Base-by-base conservation (phyloP, 768 basidiomycete species). In the Boletus rubescentipes region DNA sequence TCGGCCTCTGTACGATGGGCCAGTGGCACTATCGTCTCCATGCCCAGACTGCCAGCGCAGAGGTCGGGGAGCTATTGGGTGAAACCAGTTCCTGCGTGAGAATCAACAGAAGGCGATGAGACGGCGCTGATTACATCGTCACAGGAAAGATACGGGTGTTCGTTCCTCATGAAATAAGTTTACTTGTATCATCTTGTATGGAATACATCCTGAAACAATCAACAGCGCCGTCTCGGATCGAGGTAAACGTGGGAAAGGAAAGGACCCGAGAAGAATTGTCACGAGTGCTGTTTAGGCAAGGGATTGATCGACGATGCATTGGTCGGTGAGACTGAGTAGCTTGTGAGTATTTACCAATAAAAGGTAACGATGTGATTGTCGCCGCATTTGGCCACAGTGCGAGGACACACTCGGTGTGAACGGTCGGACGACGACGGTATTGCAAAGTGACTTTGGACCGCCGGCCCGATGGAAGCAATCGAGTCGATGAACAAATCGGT, bases 391-490 rank as follows among this genome's bases (percentile, higher is more conserved):
- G n/a, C n/a, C n/a, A n/a, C n/a, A 26, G 26, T 26, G 26, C 26
- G 6, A 26, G 6, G 26, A 26, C 26, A 26, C 26, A 26, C 26
- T 26, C 6, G 26, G 26, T 6, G 26, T 26, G 26, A 26, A 6
- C 26, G 26, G n/a, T n/a, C n/a, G n/a, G n/a, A n/a, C n/a, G n/a
- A n/a, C n/a, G n/a, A n/a, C n/a, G 26, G 26, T 49, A 18, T 42
- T 39, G 48, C 16, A 52, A 31, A 41, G 47, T 46, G 43, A 40
- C 46, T 20, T 40, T 20, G 14, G 11, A 50, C 38, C 48, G 39
- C 37, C 52, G 53, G 46, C n/a, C n/a, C n/a, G 44, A 46, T 55
- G 52, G 58, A 44, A 44, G 53, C 32, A 49, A 48, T 61, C 36
- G 39, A 41, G 37, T 32, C 49, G 41, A 31, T 21, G 42, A 50